Conservation (phyloP, 1,139 yeast genomes). For the Zygosaccharomyces sapae region DNA sequence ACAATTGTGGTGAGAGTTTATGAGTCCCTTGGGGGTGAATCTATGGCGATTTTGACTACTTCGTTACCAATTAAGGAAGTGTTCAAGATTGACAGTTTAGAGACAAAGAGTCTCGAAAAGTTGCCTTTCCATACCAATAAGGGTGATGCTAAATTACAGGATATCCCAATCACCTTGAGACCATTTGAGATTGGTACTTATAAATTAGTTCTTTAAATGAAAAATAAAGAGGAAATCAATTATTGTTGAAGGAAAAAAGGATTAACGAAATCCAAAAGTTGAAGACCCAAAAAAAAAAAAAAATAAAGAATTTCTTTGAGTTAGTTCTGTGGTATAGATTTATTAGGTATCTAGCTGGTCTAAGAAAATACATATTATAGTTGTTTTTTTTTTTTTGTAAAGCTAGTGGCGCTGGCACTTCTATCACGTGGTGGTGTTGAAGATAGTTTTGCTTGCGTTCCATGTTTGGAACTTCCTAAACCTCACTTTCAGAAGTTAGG, state of each 20-base stretch:
- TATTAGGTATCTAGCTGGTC: neutral
- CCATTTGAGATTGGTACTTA: conserved; percentile 78
- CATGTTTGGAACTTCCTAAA: neutral
- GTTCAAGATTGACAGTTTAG: conserved; percentile 64
- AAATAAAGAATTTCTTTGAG: too few species aligned
- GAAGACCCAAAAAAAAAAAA: too few species aligned
- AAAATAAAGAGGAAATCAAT: neutral
- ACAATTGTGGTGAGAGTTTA: conserved; percentile 70
- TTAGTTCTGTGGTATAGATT: neutral
- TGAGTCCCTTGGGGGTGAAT: conserved; percentile 80
- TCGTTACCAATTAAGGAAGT: conserved; percentile 48
- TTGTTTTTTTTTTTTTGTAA: neutral
- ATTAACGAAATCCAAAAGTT: neutral
- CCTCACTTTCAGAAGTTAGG: neutral
- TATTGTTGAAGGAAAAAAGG: neutral
- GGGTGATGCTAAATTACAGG: conserved; percentile 36
- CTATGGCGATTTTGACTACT: conserved; percentile 47
- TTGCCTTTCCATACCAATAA: conserved; percentile 30
- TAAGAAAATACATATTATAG: neutral
- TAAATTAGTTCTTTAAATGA: conserved; percentile 42
- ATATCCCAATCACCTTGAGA: conserved; percentile 48
- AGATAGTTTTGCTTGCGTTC: neutral
- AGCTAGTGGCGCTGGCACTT: too few species aligned
- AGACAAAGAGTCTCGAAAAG: conserved; percentile 46
- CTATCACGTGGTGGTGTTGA: neutral